Base-by-base conservation (phyloP, 1,139 yeast genomes). In the Suhomyces choctaworum region DNA sequence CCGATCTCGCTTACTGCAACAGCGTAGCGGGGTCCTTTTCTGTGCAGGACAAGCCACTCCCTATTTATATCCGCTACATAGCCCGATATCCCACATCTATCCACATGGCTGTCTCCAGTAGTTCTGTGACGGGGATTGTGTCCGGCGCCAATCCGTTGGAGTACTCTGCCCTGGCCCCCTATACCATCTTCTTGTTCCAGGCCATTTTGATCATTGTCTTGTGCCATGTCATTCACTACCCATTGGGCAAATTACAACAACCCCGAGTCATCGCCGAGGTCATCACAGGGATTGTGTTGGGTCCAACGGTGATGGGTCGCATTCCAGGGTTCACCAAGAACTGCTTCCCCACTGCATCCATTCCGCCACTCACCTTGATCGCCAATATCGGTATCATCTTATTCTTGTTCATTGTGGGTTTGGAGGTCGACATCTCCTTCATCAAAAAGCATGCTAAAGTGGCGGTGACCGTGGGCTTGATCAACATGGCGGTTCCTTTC, bases 221-320 rank as follows among this genome's bases (percentile, higher is more conserved):
- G 28, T 78, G 81, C 40, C 78, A 78, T 35, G 20, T 78, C 4
- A 49, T 84, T 5, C 80, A 82, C 49, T 62, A 66, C 31, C 87
- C 89, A 0, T 59, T 84, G 16, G 66, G 78, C 8, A 69, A 58
- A 41, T 52, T 84, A 27, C 78, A 77, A 46, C 92, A 85, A 54
- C 95, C 94, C 0, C 68, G 79, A 38, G 94, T 84, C 27, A 82
- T 84, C 37, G 85, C 89, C 5, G 94, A 84, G 51, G 92, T 84
- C 35, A 66, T 84, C 11, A 70, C 87, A 1, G 95, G 94, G 13
- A 80, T 85, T 31, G 48, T 84, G 2, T 59, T 85, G 36, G 90
- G 90, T 1, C 88, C 88, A 1, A 60, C 78, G 1, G 90, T 76
- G 1, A 59, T 85, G 63, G 94, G 92, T 3, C 77, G 72, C 34